Percentiles rank a stretch among this genome's conserved stretches.
Evolutionary conservation across 257 asterid genomes (phyloP).

Genomic region (Nicotiana knightiana): DNA sequence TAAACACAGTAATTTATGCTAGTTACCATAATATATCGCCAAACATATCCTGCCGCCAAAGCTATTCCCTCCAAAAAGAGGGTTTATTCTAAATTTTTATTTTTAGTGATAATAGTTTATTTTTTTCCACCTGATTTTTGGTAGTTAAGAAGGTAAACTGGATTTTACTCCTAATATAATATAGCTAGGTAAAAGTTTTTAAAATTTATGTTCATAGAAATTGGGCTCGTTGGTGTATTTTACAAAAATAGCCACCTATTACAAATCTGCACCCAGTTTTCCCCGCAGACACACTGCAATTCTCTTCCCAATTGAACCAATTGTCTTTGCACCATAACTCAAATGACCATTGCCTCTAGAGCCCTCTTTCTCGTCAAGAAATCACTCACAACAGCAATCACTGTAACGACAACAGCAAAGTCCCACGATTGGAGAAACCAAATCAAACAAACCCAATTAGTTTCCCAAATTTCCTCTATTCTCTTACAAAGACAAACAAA

Average conservation of each 20-base stretch:
- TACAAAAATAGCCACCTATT: background rate
- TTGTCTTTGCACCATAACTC: background rate
- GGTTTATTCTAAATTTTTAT: too few species aligned
- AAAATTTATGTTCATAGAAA: background rate
- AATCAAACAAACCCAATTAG: constrained; percentile 39
- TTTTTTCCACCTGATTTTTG: too few species aligned
- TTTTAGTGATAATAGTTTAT: too few species aligned
- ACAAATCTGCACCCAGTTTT: background rate
- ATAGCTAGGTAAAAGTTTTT: too few species aligned
- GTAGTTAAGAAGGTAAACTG: too few species aligned
- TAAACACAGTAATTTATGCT: too few species aligned
- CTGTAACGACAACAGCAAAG: constrained; percentile 7
- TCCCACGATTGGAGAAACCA: constrained; percentile 51
- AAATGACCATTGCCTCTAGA: constrained; percentile 5
- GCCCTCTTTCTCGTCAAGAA: background rate
- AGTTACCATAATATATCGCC: too few species aligned
- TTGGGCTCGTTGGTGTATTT: background rate
- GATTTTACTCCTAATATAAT: too few species aligned
- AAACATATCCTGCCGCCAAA: too few species aligned
- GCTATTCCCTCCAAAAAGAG: too few species aligned
- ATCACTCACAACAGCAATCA: background rate
- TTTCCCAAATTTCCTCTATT: constrained; percentile 54
- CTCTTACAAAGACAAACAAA: constrained; percentile 62
- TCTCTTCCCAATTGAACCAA: background rate
- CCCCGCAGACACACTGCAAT: background rate